A percentile compares a stretch with the other conserved stretches of the same genome.
These are phyloP conservation scores for Rutstroemia sp. DNA, from an alignment of 2,329 filamentous ascomycete genomes.

Conservation along the genomic window DNA sequence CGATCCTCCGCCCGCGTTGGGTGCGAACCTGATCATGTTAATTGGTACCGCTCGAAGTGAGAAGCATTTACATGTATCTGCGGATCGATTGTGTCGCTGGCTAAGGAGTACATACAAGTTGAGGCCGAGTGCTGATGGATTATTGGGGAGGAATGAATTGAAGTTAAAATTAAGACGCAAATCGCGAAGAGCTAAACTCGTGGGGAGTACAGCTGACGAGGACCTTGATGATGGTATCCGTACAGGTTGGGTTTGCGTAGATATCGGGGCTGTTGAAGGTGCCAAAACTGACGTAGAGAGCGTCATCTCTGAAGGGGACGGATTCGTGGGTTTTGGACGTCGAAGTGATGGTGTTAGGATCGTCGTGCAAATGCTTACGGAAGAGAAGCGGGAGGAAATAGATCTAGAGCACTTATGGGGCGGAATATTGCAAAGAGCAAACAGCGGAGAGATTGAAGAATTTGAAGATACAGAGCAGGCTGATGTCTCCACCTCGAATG, in stretches of 20 bases:
- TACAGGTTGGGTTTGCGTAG: constrained; percentile 95
- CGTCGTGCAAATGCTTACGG: constrained; percentile 65
- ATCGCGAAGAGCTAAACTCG: constrained; percentile 71
- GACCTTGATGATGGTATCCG: constrained; percentile 76
- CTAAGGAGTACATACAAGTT: constrained; percentile 66
- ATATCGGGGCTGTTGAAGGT: constrained; percentile 64
- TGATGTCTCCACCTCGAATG: background rate
- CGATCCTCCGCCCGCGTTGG: constrained; percentile 80
- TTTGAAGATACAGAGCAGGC: constrained; percentile 1
- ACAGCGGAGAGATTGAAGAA: constrained; percentile 2
- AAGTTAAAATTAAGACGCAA: constrained; percentile 79
- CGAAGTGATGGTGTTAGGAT: constrained; percentile 49
- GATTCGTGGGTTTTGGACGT: constrained; percentile 71
- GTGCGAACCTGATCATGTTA: constrained; percentile 85
- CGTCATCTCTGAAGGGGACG: constrained; percentile 38
- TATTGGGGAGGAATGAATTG: constrained; percentile 84
- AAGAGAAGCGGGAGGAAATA: constrained; percentile 60
- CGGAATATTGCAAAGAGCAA: constrained; percentile 23
- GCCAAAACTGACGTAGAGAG: constrained; percentile 34
- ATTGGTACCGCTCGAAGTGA: constrained; percentile 87
- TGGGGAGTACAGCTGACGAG: constrained; percentile 60
- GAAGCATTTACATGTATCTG: constrained; percentile 85
- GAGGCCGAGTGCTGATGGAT: constrained; percentile 72
- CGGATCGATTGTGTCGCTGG: constrained; percentile 85
- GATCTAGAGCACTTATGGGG: constrained; percentile 58